Evolutionary conservation across 2,329 filamentous ascomycete genomes (phyloP).

Genomic region (Verticillium tricorpus): DNA sequence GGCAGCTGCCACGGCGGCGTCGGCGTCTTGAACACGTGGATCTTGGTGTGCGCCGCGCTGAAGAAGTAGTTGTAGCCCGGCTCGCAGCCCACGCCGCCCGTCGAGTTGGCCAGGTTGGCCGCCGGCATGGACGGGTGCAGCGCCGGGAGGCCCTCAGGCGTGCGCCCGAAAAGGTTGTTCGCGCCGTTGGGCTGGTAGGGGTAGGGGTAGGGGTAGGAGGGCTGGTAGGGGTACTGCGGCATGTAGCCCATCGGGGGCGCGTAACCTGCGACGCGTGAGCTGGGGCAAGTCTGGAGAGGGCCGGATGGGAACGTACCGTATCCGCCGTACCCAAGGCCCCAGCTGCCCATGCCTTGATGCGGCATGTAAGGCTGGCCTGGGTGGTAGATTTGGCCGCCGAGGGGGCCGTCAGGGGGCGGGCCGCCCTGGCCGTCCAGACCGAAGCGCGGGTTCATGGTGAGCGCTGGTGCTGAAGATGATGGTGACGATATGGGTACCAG

Average conservation of each 20-base stretch:
- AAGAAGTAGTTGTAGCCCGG: constrained; percentile 63
- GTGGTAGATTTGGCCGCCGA: constrained; percentile 24
- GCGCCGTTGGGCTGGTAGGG: constrained; percentile 33
- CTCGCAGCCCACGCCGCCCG: constrained; percentile 54
- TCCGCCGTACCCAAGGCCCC: background rate
- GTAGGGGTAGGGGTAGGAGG: background rate
- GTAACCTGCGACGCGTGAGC: background rate
- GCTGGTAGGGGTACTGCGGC: background rate
- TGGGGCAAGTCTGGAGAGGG: background rate
- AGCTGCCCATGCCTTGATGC: constrained; percentile 20
- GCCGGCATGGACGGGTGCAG: constrained; percentile 44
- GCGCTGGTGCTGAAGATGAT: background rate
- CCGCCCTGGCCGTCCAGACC: constrained; percentile 29
- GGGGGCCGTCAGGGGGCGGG: constrained; percentile 20
- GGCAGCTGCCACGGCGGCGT: constrained; percentile 50
- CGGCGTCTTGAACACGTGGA: constrained; percentile 51
- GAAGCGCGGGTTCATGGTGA: constrained; percentile 27
- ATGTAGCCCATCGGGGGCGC: background rate
- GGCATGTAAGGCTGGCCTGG: constrained; percentile 34
- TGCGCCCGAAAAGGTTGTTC: constrained; percentile 28
- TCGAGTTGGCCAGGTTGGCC: constrained; percentile 51
- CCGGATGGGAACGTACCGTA: constrained; percentile 3
- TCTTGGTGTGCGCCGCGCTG: constrained; percentile 50
- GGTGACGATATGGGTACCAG: constrained; percentile 22
- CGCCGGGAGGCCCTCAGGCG: constrained; percentile 35